Evolutionary conservation across 345 rosid species (phyloP).

Genomic region (Arabis hirsuta): DNA sequence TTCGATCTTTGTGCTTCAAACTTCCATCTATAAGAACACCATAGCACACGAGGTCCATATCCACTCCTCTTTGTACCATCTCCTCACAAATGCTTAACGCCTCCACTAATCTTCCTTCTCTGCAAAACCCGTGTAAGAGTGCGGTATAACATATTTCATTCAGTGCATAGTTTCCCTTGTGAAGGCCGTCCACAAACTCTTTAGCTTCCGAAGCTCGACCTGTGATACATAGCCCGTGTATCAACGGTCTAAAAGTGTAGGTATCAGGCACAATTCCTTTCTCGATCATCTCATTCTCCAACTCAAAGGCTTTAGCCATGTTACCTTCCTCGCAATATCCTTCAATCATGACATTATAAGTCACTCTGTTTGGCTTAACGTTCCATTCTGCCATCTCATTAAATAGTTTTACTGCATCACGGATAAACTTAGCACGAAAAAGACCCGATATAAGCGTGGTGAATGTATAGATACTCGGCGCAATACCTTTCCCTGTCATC

Average conservation of each 20-base stretch:
- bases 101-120: constrained; percentile 76
- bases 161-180: constrained; percentile 54
- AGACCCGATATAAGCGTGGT: constrained; percentile 78
- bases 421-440: constrained; percentile 57
- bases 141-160: constrained; percentile 89
- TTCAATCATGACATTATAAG: constrained; percentile 86
- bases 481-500: constrained; percentile 81
- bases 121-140: constrained; percentile 77
- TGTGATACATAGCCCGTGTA: constrained; percentile 69
- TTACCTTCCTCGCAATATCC: constrained; percentile 68
- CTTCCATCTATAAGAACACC: constrained; percentile 81
- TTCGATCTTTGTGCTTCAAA: constrained; percentile 58
- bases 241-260: constrained; percentile 77
- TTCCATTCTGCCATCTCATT: constrained; percentile 64
- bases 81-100: constrained; percentile 65
- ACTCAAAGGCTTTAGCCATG: constrained; percentile 60
- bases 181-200: constrained; percentile 71
- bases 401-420: constrained; percentile 63
- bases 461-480: constrained; percentile 66
- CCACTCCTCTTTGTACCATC: constrained; percentile 75
- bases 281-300: constrained; percentile 66
- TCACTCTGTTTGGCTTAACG: constrained; percentile 72
- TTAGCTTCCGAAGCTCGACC: constrained; percentile 76
- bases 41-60: constrained; percentile 85
- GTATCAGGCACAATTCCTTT: constrained; percentile 85